Evolutionary conservation across 495 filamentous ascomycete genomes (phyloP).

Genomic region (Bacidia rubella): DNA sequence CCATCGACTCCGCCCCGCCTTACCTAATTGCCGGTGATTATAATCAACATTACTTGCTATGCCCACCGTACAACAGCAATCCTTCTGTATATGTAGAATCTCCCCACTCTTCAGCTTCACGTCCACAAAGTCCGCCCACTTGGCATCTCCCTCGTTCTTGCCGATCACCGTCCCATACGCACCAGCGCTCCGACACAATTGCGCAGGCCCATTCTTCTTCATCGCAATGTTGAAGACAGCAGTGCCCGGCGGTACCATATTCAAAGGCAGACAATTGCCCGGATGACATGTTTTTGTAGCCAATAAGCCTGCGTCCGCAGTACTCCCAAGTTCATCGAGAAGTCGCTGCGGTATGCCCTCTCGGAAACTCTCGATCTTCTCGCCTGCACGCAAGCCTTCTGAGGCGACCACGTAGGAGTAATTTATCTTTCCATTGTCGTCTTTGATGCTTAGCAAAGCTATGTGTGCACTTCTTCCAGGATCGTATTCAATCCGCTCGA

Average conservation of each 20-base stretch:
- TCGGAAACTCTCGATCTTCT: constrained; percentile 81
- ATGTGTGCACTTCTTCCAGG: constrained; percentile 89
- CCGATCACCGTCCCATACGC: constrained; percentile 78
- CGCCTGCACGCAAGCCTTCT: constrained; percentile 84
- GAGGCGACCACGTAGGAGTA: constrained; percentile 76
- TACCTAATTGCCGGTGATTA: constrained; percentile 80
- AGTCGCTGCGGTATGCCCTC: constrained; percentile 74
- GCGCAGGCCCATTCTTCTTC: constrained; percentile 52
- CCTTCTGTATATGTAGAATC: constrained; percentile 69
- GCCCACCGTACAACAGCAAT: constrained; percentile 88
- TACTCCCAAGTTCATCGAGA: constrained; percentile 78
- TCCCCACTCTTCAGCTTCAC: constrained; percentile 86
- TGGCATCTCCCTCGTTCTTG: constrained; percentile 40
- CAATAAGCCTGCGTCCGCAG: constrained; percentile 83
- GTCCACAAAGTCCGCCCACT: constrained; percentile 42
- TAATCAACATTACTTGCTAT: constrained; percentile 85
- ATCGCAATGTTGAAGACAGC: constrained; percentile 85
- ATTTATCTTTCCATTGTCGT: constrained; percentile 28
- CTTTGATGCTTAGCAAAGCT: constrained; percentile 58
- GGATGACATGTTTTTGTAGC: constrained; percentile 87
- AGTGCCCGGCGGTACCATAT: constrained; percentile 87
- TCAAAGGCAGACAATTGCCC: constrained; percentile 87
- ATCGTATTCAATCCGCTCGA: constrained; percentile 93
- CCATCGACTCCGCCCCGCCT: constrained; percentile 87
- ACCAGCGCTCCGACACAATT: constrained; percentile 87